Evolutionary conservation across 2,329 filamentous ascomycete species (phyloP).

Genomic region (Shiraia bambusicola): DNA sequence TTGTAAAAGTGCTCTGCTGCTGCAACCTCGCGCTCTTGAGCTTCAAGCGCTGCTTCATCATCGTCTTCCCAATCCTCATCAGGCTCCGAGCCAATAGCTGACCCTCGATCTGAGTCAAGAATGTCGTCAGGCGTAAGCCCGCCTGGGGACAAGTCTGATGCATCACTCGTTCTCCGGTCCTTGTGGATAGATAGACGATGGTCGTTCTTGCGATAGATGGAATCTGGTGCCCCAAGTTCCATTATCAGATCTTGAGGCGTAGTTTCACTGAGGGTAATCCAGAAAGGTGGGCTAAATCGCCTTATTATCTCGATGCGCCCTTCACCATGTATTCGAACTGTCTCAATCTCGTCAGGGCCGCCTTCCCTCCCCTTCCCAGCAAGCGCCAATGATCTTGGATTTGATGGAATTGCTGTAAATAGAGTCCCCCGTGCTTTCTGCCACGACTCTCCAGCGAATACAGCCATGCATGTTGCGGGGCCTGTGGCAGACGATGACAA

Average conservation of each 20-base stretch:
- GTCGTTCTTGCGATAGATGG: slow-evolving; percentile 90
- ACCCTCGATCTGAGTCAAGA: slow-evolving; percentile 36
- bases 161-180: slow-evolving; percentile 40
- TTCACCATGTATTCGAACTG: slow-evolving; percentile 74
- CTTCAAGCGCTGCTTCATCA: slow-evolving; percentile 52
- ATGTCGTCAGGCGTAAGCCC: slow-evolving; percentile 34
- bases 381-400: slow-evolving; percentile 70
- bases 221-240: slow-evolving; percentile 88
- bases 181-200: slow-evolving; percentile 81
- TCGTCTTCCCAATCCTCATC: slow-evolving; percentile 53
- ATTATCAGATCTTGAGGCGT: slow-evolving; percentile 89
- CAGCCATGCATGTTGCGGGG: slow-evolving; percentile 80
- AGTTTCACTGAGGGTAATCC: slow-evolving; percentile 78
- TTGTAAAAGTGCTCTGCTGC: slow-evolving; percentile 84
- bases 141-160: slow-evolving; percentile 35
- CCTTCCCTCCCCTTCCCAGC: slow-evolving; percentile 70
- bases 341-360: slow-evolving; percentile 84
- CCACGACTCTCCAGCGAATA: slow-evolving; percentile 92
- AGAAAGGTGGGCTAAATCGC: slow-evolving; percentile 66
- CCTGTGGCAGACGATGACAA: slow-evolving; percentile 76
- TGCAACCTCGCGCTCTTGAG: slow-evolving; percentile 60
- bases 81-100: slow-evolving; percentile 39
- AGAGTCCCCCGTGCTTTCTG: slow-evolving; percentile 74
- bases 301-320: slow-evolving; percentile 77
- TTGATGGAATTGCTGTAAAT: slow-evolving; percentile 73